A percentile compares a stretch with the other conserved stretches of the same genome.
Conservation (phyloP, 352 stramenopile genomes). For the Globisporangium abappressorium region DNA sequence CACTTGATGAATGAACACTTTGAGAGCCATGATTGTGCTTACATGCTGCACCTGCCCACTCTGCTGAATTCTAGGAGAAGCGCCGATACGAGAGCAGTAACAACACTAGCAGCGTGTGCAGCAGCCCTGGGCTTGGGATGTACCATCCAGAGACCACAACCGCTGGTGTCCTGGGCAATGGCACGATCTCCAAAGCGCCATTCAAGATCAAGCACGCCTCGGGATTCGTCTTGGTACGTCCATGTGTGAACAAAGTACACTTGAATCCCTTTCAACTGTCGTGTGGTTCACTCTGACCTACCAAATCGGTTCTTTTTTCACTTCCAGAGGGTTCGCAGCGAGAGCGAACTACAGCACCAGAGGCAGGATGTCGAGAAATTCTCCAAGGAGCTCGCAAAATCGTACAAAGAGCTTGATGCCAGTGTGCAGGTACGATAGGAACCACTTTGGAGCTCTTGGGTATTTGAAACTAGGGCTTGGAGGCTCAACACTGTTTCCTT, state of each 20-base stretch:
- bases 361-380: conserved; percentile 25
- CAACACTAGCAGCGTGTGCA: not conserved
- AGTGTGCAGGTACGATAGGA: conserved; percentile 29
- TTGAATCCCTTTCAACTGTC: not conserved
- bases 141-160: conserved; percentile 25
- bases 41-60: not conserved
- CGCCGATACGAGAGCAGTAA: not conserved
- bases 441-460: not conserved
- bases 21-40: not conserved
- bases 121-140: conserved; percentile 12
- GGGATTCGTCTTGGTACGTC: conserved; percentile 30
- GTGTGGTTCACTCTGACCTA: not conserved
- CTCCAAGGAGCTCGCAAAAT: conserved; percentile 56
- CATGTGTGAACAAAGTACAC: not conserved
- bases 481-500: not conserved
- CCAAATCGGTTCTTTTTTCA: not conserved
- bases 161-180: conserved; percentile 11
- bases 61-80: not conserved
- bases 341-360: conserved; percentile 33
- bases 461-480: not conserved
- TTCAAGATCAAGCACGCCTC: conserved; percentile 33
- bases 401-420: conserved; percentile 38
- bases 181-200: conserved; percentile 19
- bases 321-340: conserved; percentile 32
- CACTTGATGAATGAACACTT: not conserved